phyloP scores from a whole-genome alignment of 2,329 filamentous ascomycete species.

The Beauveria varroae region DNA sequence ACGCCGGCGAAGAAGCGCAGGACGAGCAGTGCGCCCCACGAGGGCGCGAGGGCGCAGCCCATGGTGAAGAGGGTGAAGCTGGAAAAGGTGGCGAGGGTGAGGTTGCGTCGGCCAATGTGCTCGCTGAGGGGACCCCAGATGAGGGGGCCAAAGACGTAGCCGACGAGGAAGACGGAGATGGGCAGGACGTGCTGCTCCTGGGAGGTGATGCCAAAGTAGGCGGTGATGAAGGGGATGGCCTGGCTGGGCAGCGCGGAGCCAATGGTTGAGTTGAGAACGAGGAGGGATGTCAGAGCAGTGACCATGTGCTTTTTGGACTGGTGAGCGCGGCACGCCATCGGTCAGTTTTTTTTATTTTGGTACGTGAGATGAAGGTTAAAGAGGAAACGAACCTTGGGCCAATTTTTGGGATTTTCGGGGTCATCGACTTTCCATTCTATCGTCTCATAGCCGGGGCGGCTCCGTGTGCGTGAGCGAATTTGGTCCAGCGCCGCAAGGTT shows the following conservation, averaged over 20 bases:
- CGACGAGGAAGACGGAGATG: slow-evolving; percentile 56
- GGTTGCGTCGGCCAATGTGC: slow-evolving; percentile 49
- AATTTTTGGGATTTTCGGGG: slow-evolving; percentile 47
- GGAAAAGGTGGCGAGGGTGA: slow-evolving; percentile 38
- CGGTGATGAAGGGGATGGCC: slow-evolving; percentile 49
- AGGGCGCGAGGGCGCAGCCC: slow-evolving; percentile 47
- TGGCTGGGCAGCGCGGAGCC: slow-evolving; percentile 58
- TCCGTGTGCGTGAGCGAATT: slow-evolving; percentile 27
- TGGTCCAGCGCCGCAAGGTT: slow-evolving; percentile 26
- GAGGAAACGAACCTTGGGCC: slow-evolving; percentile 29
- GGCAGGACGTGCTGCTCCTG: slow-evolving; percentile 42
- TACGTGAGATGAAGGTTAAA: background rate
- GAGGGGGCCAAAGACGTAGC: slow-evolving; percentile 54
- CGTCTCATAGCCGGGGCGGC: slow-evolving; percentile 25
- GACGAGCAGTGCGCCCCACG: slow-evolving; percentile 43
- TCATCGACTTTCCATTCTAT: slow-evolving; percentile 41
- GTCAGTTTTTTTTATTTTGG: background rate
- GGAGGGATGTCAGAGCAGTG: slow-evolving; percentile 45
- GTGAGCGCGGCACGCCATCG: background rate
- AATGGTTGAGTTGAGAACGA: slow-evolving; percentile 62
- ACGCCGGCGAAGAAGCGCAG: slow-evolving; percentile 48
- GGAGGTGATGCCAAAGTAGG: slow-evolving; percentile 48
- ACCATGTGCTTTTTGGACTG: slow-evolving; percentile 48
- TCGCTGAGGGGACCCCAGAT: slow-evolving; percentile 61
- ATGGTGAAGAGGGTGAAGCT: slow-evolving; percentile 45